Evolutionary conservation across 805 yeast genomes (phyloP).

Genomic region (Brettanomyces naardenensis): DNA sequence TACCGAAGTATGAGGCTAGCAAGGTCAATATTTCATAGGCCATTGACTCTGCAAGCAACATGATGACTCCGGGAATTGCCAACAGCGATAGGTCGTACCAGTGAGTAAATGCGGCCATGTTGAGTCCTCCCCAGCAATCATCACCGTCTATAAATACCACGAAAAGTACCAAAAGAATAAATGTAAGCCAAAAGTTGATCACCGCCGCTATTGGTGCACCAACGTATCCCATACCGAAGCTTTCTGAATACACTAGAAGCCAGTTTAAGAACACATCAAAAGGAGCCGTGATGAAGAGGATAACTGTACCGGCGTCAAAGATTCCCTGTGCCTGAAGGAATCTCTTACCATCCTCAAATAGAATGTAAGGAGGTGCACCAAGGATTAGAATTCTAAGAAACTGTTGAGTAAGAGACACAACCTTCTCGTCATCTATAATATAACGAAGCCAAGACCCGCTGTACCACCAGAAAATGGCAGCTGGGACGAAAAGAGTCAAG

Average conservation of each 20-base stretch:
- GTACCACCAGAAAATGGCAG: constrained; percentile 55
- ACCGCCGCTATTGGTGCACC: constrained; percentile 76
- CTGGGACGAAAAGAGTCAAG: constrained; percentile 48
- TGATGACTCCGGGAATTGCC: constrained; percentile 46
- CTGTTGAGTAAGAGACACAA: constrained; percentile 44
- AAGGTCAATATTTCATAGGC: constrained; percentile 53
- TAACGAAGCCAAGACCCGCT: constrained; percentile 39
- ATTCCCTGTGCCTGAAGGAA: constrained; percentile 73
- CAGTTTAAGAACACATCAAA: constrained; percentile 60
- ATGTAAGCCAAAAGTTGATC: constrained; percentile 65
- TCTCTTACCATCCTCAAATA: constrained; percentile 66
- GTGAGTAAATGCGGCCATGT: constrained; percentile 25
- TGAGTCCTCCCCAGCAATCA: constrained; percentile 65
- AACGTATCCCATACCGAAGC: constrained; percentile 56
- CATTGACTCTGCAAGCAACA: constrained; percentile 49
- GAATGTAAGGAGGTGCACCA: constrained; percentile 69
- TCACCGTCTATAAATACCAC: constrained; percentile 52
- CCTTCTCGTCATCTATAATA: constrained; percentile 36
- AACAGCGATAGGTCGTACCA: constrained; percentile 35
- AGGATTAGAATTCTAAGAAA: constrained; percentile 49
- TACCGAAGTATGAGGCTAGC: constrained; percentile 44
- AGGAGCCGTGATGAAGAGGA: constrained; percentile 63
- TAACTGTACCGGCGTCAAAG: constrained; percentile 71
- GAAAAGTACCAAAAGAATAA: constrained; percentile 44
- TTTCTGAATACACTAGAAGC: constrained; percentile 50